phyloP scores from a whole-genome alignment of 2,329 filamentous ascomycete species.

The Aspergillus vadensis region DNA sequence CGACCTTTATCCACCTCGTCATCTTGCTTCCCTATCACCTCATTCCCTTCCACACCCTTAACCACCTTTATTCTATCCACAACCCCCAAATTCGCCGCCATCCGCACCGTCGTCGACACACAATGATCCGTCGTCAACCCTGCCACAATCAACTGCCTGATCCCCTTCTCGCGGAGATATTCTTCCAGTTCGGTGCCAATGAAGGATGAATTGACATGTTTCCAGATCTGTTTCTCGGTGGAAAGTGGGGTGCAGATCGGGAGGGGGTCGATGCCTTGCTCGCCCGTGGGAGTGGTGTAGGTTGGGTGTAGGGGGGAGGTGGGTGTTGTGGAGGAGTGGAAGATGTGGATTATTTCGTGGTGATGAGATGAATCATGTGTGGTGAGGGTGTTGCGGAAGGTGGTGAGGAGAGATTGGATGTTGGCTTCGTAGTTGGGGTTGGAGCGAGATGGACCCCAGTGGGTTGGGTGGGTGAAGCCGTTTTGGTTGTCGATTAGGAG shows the following conservation, averaged over 20 bases:
- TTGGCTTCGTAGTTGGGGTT: conserved; percentile 51
- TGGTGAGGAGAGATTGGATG: conserved; percentile 40
- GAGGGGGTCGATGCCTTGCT: conserved; percentile 32
- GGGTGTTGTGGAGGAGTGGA: conserved; percentile 45
- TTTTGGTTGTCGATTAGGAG: conserved; percentile 54
- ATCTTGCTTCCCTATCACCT: too few species aligned
- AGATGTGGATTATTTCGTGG: conserved; percentile 49
- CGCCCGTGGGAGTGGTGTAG: conserved; percentile 24
- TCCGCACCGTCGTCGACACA: conserved; percentile 51
- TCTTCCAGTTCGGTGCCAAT: conserved; percentile 48
- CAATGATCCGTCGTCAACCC: conserved; percentile 55
- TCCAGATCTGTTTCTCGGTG: conserved; percentile 42
- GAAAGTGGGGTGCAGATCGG: conserved; percentile 33
- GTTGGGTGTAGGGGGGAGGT: conserved; percentile 42
- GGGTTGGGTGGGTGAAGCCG: conserved; percentile 43
- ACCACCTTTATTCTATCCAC: too few species aligned
- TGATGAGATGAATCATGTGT: background rate
- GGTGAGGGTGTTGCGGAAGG: conserved; percentile 35
- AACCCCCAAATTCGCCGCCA: conserved; percentile 52
- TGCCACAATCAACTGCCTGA: conserved; percentile 45
- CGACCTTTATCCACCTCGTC: conserved; percentile 25
- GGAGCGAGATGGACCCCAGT: conserved; percentile 47
- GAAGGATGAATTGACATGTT: conserved; percentile 52
- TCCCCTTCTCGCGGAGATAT: conserved; percentile 34
- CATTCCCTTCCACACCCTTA: too few species aligned